A percentile compares a stretch with the other conserved stretches of the same genome.
Conservation (phyloP, 495 filamentous ascomycete species). For the Trichoderma erinaceum region DNA sequence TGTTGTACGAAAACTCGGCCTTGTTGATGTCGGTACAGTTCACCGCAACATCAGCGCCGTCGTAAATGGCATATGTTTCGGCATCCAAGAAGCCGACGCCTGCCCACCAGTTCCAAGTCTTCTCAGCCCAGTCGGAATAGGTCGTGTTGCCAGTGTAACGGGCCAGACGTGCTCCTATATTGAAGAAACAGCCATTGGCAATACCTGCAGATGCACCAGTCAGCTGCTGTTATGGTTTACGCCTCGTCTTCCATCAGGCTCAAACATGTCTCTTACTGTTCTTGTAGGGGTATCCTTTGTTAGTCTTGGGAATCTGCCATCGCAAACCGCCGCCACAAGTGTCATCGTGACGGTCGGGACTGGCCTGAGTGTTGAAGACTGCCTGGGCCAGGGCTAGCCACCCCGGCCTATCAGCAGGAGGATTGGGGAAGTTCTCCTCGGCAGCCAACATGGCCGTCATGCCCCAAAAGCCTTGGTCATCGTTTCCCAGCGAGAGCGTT, state of each 20-base stretch:
- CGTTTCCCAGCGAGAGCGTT: constrained; percentile 71
- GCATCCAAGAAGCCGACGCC: constrained; percentile 56
- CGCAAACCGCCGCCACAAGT: constrained; percentile 65
- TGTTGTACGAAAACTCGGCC: constrained; percentile 74
- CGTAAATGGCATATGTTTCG: constrained; percentile 58
- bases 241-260: not conserved
- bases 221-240: not conserved
- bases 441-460: constrained; percentile 70
- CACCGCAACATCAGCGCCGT: constrained; percentile 60
- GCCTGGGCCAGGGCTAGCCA: constrained; percentile 73
- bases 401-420: constrained; percentile 50
- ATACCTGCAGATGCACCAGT: constrained; percentile 40
- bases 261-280: constrained; percentile 49
- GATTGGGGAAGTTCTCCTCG: constrained; percentile 63
- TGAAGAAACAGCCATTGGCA: constrained; percentile 81
- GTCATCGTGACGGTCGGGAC: constrained; percentile 52
- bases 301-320: constrained; percentile 78
- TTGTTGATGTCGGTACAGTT: constrained; percentile 60
- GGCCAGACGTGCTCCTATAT: constrained; percentile 71
- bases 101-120: constrained; percentile 66
- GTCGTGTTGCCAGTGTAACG: constrained; percentile 71
- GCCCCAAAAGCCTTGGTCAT: constrained; percentile 76
- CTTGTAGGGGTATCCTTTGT: constrained; percentile 82
- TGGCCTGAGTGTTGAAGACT: constrained; percentile 66
- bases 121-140: constrained; percentile 69